Conservation (phyloP, 2,329 filamentous ascomycete species). For the Phyllosticta citriasiana region DNA sequence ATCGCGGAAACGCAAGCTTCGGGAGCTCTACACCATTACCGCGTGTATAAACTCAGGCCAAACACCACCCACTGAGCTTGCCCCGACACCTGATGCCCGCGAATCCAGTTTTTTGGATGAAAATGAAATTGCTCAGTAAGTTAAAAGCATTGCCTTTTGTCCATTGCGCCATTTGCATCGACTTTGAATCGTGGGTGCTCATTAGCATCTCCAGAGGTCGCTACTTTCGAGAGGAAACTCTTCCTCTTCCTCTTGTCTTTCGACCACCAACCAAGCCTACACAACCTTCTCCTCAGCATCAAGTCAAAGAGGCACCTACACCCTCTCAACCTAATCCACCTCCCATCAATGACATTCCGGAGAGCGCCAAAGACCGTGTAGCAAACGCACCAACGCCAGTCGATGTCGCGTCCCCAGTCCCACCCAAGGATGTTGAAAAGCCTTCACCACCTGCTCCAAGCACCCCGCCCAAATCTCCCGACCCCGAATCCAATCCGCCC, state of each 20-base stretch:
- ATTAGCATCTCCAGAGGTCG: slow-evolving; percentile 36
- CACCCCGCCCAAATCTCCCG: slow-evolving; percentile 11
- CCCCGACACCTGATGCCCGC: slow-evolving; percentile 38
- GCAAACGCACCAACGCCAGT: not conserved
- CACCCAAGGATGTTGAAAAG: slow-evolving; percentile 13
- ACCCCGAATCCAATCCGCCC: slow-evolving; percentile 8
- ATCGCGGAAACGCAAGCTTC: slow-evolving; percentile 84
- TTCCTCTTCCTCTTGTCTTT: slow-evolving; percentile 14
- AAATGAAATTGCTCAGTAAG: slow-evolving; percentile 50
- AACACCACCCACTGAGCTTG: slow-evolving; percentile 46
- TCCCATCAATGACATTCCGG: slow-evolving; percentile 14
- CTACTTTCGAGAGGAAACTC: slow-evolving; percentile 41
- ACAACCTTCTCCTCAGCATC: slow-evolving; percentile 12
- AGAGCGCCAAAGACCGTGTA: not conserved
- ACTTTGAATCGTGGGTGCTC: not conserved
- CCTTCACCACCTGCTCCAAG: slow-evolving; percentile 10
- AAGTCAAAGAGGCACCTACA: slow-evolving; percentile 18
- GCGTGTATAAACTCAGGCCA: slow-evolving; percentile 51
- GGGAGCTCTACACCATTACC: slow-evolving; percentile 74
- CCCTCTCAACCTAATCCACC: slow-evolving; percentile 20
- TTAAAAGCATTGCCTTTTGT: slow-evolving; percentile 22
- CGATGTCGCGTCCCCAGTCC: not conserved
- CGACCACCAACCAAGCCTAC: slow-evolving; percentile 18
- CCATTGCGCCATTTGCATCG: slow-evolving; percentile 16
- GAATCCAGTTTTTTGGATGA: slow-evolving; percentile 46